phyloP scores from a whole-genome alignment of 805 yeast genomes.

The Metschnikowia sp. region DNA sequence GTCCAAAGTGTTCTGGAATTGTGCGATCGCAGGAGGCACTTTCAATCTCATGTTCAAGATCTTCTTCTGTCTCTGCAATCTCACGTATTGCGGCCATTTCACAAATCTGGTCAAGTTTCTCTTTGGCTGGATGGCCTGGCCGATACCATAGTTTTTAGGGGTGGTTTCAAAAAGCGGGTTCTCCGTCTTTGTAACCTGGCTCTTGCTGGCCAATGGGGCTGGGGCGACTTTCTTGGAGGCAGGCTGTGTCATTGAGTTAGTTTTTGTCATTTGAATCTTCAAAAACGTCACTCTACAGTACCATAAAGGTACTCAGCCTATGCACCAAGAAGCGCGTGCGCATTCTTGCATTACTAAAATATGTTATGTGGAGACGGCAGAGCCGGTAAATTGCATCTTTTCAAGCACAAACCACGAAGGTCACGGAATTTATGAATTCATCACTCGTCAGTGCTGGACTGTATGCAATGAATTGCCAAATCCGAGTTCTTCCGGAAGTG shows the following conservation, averaged over 20 bases:
- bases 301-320: conserved; percentile 41
- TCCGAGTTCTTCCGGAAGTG: too few relatives aligned
- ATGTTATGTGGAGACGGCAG: conserved; percentile 7
- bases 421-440: neutral
- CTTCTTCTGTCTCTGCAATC: conserved; percentile 98
- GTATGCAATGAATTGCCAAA: too few relatives aligned
- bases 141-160: conserved; percentile 94
- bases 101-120: conserved; percentile 95
- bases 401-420: conserved; percentile 3
- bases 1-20: conserved; percentile 94
- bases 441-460: too few relatives aligned
- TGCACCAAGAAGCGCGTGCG: conserved; percentile 40
- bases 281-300: conserved; percentile 38
- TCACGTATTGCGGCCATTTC: conserved; percentile 98
- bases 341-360: conserved; percentile 19
- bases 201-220: conserved; percentile 27
- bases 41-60: conserved; percentile 91
- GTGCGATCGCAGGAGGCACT: conserved; percentile 98
- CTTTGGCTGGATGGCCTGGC: conserved; percentile 94
- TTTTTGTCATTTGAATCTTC: conserved; percentile 23
- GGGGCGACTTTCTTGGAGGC: conserved; percentile 48
- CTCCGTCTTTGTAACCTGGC: conserved; percentile 3
- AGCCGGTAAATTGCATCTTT: neutral
- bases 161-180: conserved; percentile 62
- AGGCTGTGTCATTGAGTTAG: conserved; percentile 54